Base-by-base conservation (phyloP, 1,284 basidiomycete genomes). In the Wolfiporia cocos region DNA sequence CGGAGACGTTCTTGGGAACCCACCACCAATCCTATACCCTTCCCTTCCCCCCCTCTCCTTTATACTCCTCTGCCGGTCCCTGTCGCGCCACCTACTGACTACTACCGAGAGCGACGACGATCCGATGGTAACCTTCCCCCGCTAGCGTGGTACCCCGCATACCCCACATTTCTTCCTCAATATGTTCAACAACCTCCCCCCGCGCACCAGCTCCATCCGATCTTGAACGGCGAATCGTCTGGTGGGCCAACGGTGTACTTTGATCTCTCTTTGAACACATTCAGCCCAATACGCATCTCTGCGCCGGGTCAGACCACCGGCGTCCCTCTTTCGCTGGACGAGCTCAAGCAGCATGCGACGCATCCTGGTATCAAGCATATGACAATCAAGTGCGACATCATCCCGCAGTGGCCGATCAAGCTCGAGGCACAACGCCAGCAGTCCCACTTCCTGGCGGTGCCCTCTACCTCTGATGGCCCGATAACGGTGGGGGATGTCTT, bases 391-490 rank as follows among this genome's bases (percentile, higher is more conserved):
- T 78, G 74, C 55, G 76, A 83, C 42, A 49, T 57, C 7, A 64
- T 81, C 32, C 75, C 77, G 0, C 57, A 74, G 23, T 86, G 81
- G 82, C 75, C 78, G 14, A 68, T 85, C 42, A 69, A 73, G 42
- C 56, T 86, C 42, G 58, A 67, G 43, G 71, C 55, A 47, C 39
- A 64, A 20, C 52, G 56, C n/a, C 50, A 51, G 22, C 54, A 54
- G 33, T 52, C 53, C 19, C 43, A 51, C 6, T 57, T 56, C 49
- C 55, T 61, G 32, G 34, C 43, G 15, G 53, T 59, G 23, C 52
- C 55, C 26, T 18, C 39, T 11, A 35, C 41, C 19, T 34, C 39
- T 22, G 17, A 43, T 12, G 52, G 45, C 4, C 75, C 76, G 3
- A 74, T 86, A 52, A 73, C 69, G 1, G 59, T 85, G 4, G 70